phyloP scores from a whole-genome alignment of 441 rosid species.

The Adansonia gregorii region DNA sequence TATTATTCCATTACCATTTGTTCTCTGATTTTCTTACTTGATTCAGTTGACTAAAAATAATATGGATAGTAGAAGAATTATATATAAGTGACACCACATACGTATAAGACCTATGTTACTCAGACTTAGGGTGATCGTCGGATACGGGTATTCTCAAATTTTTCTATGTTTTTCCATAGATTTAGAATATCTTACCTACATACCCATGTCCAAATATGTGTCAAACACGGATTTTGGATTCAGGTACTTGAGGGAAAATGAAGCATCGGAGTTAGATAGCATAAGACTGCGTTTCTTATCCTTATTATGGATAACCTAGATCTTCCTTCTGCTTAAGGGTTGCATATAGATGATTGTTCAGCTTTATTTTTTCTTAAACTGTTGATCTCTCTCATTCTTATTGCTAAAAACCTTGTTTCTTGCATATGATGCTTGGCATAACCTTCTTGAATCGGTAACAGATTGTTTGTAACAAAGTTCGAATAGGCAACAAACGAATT shows the following conservation, averaged over 20 bases:
- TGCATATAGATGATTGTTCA: background rate
- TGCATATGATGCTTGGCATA: constrained; percentile 15
- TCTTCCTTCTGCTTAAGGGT: background rate
- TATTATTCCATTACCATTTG: background rate
- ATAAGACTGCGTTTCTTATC: background rate
- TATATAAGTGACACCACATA: background rate
- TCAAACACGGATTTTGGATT: no score
- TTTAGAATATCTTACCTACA: no score
- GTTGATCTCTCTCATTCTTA: background rate
- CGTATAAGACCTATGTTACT: no score
- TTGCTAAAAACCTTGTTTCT: constrained; percentile 1
- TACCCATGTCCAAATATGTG: no score
- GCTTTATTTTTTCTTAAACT: background rate
- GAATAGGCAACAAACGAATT: constrained; percentile 80
- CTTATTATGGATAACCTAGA: background rate
- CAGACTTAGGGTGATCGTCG: no score
- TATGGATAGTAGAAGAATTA: background rate
- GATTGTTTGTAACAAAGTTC: constrained; percentile 94
- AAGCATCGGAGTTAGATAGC: no score
- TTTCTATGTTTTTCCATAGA: no score
- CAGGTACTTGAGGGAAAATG: no score
- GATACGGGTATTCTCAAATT: no score
- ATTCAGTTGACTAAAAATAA: background rate
- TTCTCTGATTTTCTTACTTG: background rate
- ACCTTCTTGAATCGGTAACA: constrained; percentile 30